Conservation (phyloP, 164 flowering plant species). For the Piper longum region DNA sequence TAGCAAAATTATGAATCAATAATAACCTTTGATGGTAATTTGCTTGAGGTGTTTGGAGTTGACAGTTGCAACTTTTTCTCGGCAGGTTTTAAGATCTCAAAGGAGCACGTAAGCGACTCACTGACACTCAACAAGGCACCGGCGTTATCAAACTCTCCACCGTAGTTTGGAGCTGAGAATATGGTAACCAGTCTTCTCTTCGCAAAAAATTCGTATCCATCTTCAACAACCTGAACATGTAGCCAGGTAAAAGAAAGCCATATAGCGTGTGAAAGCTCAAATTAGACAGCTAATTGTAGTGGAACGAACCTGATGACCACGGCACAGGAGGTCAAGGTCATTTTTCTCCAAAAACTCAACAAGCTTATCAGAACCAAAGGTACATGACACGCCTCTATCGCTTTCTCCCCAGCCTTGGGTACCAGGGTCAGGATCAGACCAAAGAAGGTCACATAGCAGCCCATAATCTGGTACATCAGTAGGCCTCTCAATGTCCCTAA, state of each 20-base stretch:
- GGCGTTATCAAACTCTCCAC: neutral
- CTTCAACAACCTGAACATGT: neutral
- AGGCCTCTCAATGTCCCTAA: constrained; percentile 28
- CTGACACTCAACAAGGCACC: neutral
- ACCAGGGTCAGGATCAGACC: constrained; percentile 40
- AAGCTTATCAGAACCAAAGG: constrained; percentile 31
- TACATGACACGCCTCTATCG: constrained; percentile 37
- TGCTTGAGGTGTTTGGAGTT: neutral
- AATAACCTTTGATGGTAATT: neutral
- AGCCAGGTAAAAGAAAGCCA: no score
- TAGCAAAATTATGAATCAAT: neutral
- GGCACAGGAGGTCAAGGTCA: constrained; percentile 33
- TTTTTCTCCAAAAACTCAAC: constrained; percentile 27
- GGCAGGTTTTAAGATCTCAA: constrained; percentile 2
- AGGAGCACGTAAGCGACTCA: neutral
- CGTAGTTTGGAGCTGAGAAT: constrained; percentile 8
- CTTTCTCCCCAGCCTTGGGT: constrained; percentile 35
- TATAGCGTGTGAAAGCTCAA: no score
- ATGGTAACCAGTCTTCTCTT: neutral
- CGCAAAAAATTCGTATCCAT: neutral
- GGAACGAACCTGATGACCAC: constrained; percentile 34
- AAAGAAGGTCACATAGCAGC: constrained; percentile 37
- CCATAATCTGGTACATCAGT: constrained; percentile 40
- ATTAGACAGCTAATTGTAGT: neutral
- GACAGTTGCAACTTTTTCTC: neutral